Evolutionary conservation across 2,329 filamentous ascomycete genomes (phyloP), one percentile per base, ranked within the genome.

Genomic region (Verticillium isaacii): DNA sequence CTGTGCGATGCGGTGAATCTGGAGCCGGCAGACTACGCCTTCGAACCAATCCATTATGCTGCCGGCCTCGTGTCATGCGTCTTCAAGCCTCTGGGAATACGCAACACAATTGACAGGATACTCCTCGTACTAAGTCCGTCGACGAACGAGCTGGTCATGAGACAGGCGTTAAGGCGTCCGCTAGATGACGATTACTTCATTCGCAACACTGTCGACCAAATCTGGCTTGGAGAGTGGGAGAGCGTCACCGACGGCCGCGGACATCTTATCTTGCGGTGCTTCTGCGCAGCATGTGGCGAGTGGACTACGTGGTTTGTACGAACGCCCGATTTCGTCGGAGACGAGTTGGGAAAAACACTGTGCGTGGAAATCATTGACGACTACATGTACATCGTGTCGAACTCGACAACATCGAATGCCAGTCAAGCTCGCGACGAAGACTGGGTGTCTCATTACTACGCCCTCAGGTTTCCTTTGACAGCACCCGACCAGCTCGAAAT

Each of bases 301-400:
- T 57, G 32, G 32, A 32, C 29, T 9, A 36, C n/a, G 25, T 15
- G 5, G 11, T 23, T 23, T 4, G 29, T 56, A 23, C n/a, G 29
- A 14, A 19, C 55, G 55, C 34, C 55, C 19, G 45, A n/a, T 9
- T 15, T 5, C 5, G 29, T 34, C 15, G 34, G 55, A 25, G n/a
- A 36, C 14, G 32, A 36, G 17, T 32, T n/a, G 55, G 29, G 36
- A 19, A 41, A 58, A 12, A 87, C 85, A 0, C 78, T 91, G n/a
- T 89, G 85, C 63, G 93, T 93, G 68, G 88, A 90, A 63, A 83
- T 93, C 19, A 79, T 90, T 63, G 79, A 86, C 41, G 81, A 78
- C 11, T 79, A 86, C 66, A 86, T 93, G 50, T 93, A 93, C 66
- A 88, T 83, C 0, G 74, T 93, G 6, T 90, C 89, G 0, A 93